A percentile compares a stretch with the other conserved stretches of the same genome.
phyloP scores from a whole-genome alignment of 2,329 filamentous ascomycete species.

The Cordyceps tenuipes region DNA sequence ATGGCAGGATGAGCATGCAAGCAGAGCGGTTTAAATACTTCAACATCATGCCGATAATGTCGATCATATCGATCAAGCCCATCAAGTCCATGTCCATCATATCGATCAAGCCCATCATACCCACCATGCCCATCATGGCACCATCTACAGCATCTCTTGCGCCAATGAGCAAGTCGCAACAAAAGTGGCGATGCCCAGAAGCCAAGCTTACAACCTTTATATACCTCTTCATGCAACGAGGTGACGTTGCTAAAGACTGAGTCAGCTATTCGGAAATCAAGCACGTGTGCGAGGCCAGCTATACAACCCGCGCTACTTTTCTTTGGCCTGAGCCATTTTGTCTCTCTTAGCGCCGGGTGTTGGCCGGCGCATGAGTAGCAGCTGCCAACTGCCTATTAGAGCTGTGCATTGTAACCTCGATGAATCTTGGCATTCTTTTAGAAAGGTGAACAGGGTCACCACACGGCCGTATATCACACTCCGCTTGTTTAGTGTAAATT shows the following conservation, averaged over 20 bases:
- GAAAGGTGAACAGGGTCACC: background rate
- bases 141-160: background rate
- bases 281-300: no score
- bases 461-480: background rate
- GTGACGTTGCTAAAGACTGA: background rate
- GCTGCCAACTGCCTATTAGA: background rate
- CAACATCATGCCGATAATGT: no score
- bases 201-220: background rate
- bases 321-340: no score
- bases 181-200: background rate
- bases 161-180: background rate
- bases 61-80: no score
- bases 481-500: background rate
- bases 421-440: background rate
- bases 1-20: background rate
- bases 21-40: background rate
- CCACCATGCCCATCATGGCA: no score
- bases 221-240: background rate
- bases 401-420: background rate
- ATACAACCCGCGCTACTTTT: no score
- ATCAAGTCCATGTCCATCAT: no score
- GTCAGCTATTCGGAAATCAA: background rate
- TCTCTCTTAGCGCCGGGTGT: no score
- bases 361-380: background rate
- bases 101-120: no score